Base-by-base conservation (phyloP, 2,329 filamentous ascomycete species). In the Scleromitrula shiraiana region DNA sequence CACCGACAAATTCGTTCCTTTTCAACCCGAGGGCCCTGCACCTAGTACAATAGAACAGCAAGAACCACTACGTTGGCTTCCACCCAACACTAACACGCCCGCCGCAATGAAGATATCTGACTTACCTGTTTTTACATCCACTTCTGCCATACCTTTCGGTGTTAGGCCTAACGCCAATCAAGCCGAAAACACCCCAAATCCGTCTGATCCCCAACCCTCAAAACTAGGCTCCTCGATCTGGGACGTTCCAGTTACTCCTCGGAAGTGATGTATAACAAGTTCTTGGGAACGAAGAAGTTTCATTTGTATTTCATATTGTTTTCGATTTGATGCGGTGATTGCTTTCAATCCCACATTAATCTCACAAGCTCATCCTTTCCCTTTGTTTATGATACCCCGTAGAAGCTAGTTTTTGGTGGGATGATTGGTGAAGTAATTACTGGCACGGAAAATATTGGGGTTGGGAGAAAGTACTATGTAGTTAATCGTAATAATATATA, bases 1-100 rank as follows among this genome's bases (percentile, higher is more conserved):
- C 6, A 51, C 61, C 1, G 69, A 74, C 42, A 57, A 73, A 19
- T 80, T 80, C 51, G 66, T 80, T 20, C 68, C 69, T 0, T 79
- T 78, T 52, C 73, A 79, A 50, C 75, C 77, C 0, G 70, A 76
- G n/a, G 77, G 76, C 0, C 71, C 74, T 1, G 51, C 64, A 0
- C 67, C 75, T 0, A 59, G 63, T 4, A 44, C 68, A 1, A 52
- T 70, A 14, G 56, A 64, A 6, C 64, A 64, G 26, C 60, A 66
- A 24, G 68, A 70, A 51, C 62, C 68, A 7, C 62, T 78, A 44
- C 69, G 68, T 44, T 79, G 75, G 75, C 64, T 77, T 20, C 71
- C 73, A 12, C 73, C 75, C 4, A 76, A 74, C 49, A 65, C 56
- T 1, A 43, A 49, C 2, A 61, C 58, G 12, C 52, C 57, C 2